These are phyloP conservation scores for Fusarium circinatum DNA, from an alignment of 2,329 filamentous ascomycete genomes.

Conservation along the genomic window DNA sequence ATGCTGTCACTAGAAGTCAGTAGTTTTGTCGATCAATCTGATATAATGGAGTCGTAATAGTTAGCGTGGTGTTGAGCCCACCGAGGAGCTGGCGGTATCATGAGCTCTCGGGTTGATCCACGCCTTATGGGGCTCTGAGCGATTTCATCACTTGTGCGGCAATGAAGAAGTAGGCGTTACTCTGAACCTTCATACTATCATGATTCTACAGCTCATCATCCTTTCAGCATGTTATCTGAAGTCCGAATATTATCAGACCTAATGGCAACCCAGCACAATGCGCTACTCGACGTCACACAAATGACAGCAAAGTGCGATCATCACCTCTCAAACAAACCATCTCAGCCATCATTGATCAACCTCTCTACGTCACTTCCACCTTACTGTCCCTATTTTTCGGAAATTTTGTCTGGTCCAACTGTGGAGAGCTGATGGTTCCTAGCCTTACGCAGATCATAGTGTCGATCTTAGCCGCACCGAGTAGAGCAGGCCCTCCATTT, in stretches of 20 bases:
- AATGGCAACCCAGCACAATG: too few relatives aligned
- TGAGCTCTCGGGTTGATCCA: neutral
- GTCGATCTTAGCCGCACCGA: neutral
- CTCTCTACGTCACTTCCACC: neutral
- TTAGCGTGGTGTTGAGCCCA: constrained; percentile 6
- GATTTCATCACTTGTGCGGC: neutral
- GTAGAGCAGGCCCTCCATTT: neutral
- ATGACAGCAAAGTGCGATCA: neutral
- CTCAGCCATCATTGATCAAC: neutral
- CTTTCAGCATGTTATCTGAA: too few relatives aligned
- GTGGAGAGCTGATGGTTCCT: neutral
- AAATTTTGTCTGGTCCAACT: neutral
- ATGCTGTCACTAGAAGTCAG: neutral
- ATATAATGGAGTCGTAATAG: neutral
- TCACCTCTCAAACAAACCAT: neutral
- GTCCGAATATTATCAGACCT: neutral
- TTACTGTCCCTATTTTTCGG: neutral
- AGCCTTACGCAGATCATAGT: neutral
- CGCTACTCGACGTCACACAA: neutral
- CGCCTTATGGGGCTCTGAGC: neutral
- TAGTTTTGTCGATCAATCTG: constrained; percentile 26
- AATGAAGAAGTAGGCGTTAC: neutral
- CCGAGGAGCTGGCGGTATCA: neutral
- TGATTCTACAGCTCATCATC: neutral
- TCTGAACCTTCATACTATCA: fast-evolving